Evolutionary conservation across 2,329 filamentous ascomycete species (phyloP), one percentile per base, ranked within the genome.

Genomic region (Stemphylium vesicarium): DNA sequence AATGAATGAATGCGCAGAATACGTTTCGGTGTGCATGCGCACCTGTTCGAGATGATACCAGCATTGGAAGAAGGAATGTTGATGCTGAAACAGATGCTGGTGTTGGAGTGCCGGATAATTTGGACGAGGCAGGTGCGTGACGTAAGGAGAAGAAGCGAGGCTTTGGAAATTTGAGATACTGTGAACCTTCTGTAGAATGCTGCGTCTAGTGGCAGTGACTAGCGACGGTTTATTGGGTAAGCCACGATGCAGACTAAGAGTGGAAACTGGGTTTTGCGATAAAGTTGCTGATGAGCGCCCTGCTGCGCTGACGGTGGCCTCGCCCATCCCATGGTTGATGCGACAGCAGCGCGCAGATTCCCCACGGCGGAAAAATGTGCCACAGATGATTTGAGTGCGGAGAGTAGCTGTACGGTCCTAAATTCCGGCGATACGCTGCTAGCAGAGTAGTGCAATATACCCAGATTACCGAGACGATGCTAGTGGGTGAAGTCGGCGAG

Each of bases 381-480:
- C 4, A 24, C 22, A 24, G 22, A 24, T 24, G 26, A 10, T 3
- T 18, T 33, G 15, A 8, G 18, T 32, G 29, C 4, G 2, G 40
- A 24, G 31, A 36, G 33, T 15, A 8, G 41, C 52, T 24, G 59
- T 54, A 62, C 59, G 57, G 57, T 44, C 57, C 57, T 63, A 42
- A 7, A n/a, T 32, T 55, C 55, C 55, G 54, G 41, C 46, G 38
- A 53, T 56, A 43, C n/a, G 46, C 18, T 31, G 31, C 38, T 31
- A 20, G 36, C 40, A 39, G 16, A n/a, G 18, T 43, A 48, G 37
- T 53, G 37, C 43, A 63, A 57, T 63, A 48, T 61, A 52, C 8
- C 7, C 46, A 63, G 57, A 63, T 63, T 63, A 50, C 36, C 53
- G 57, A 60, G 46, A 40, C 32, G 35, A 53, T 50, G 45, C 44